Base-by-base conservation (phyloP, 305 asterid species). In the Rubia balearica region DNA sequence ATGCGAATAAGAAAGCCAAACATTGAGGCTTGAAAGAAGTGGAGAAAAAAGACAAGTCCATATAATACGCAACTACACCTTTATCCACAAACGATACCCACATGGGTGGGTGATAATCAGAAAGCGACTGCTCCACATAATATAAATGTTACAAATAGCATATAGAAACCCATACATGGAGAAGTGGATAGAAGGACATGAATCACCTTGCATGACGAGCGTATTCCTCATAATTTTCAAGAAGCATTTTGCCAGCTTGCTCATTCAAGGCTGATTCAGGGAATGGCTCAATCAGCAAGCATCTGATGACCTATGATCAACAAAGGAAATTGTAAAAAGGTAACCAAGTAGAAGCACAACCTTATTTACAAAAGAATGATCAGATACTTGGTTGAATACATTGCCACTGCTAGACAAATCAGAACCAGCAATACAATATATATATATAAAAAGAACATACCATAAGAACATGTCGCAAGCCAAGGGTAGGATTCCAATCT, bases 211-310 rank as follows among this genome's bases (percentile, higher is more conserved):
- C 99, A 81, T 85, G 91, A 80, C 86, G 85, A 48, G 98, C 96
- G 61, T 94, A 94, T 78, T 94, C 99, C 1, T 89, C 96, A 48
- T 94, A 94, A 79, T 94, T 75, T 75, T 91, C 97, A 38, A 89
- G 96, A 61, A 94, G 91, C 98, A 94, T 82, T 83, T 91, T 94
- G 79, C 98, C 99, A 59, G 99, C 99, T 80, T 89, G 96, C 83
- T 94, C 99, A 67, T 94, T 94, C 76, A 94, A 75, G 22, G 99
- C 98, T 42, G 99, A 94, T 84, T 94, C 98, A 11, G 99, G 98
- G 85, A 94, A 94, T 75, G 99, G 99, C 77, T 94, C 99, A 51
- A 94, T 94, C 78, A 94, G 75, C 81, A 94, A 85, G 83, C 98
- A 94, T 84, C 99, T 87, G 75, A 94, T 89, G 77, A 94, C 99